Evolutionary conservation across 1,284 basidiomycete species (phyloP), one percentile per base, ranked within the genome.

Genomic region (Irpex rosettiformis): DNA sequence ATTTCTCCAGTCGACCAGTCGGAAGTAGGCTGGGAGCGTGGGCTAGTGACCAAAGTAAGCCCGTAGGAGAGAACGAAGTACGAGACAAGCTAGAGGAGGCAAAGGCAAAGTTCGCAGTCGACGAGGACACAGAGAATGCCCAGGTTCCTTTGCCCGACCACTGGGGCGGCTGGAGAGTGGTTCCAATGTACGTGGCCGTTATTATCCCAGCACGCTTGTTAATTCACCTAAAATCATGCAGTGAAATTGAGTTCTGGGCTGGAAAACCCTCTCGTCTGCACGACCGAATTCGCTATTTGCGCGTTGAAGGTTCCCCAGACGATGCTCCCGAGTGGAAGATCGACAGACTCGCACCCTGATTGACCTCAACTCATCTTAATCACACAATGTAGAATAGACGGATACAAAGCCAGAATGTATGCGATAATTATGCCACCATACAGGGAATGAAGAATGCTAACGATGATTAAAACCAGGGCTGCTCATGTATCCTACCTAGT

Each of bases 131-230:
- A 52, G 63, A 69, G 30, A 73, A 76, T 4, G 75, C 62, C 1
- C 75, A 86, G 54, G 79, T 98, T 7, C 90, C 93, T 0, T 78
- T 90, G 51, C 97, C 96, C 1, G 88, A 92, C 5, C 93, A 93
- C 73, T 99, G 97, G 97, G 96, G 96, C 59, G 96, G 96, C 2
- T 98, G 93, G 88, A 82, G 96, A 65, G 82, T 99, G 42, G 79
- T 98, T 5, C 97, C 97, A 13, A 83, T 84, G 91, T 96, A 73
- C 72, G 88, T 82, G 10, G 8, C 4, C 2, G 18, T 18, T 11
- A 45, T 22, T 13, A 16, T n/a, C 16, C 57, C 7, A 51, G 57
- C 21, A 37, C 54, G 58, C 54, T n/a, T 52, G 52, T 29, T 53
- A 56, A 18, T 21, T 45, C 1, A 10, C 16, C 10, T 28, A n/a